phyloP scores from a whole-genome alignment of 1,139 yeast genomes.

The Yamadazyma songkhlaensis region DNA sequence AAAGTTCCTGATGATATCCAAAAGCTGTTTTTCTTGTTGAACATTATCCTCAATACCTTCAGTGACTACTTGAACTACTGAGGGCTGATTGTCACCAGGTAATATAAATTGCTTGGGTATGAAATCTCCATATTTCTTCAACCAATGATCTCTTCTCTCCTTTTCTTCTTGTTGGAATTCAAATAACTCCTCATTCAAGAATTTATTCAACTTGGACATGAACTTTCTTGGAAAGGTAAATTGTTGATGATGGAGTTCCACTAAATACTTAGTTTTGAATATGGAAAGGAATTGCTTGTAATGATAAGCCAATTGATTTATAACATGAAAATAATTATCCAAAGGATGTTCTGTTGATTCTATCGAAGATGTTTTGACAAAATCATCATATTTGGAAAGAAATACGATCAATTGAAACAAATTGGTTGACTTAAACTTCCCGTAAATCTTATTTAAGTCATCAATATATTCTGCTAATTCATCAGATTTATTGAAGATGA shows the following conservation, averaged over 20 bases:
- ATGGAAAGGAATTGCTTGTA: slow-evolving; percentile 34
- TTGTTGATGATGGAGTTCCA: slow-evolving; percentile 41
- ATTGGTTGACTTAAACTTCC: slow-evolving; percentile 22
- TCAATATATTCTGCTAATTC: slow-evolving; percentile 13
- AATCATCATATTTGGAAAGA: slow-evolving; percentile 17
- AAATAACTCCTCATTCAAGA: slow-evolving; percentile 33
- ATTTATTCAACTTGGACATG: slow-evolving; percentile 27
- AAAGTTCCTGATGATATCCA: slow-evolving; percentile 20
- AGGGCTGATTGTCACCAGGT: slow-evolving; percentile 43
- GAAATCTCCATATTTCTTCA: slow-evolving; percentile 38
- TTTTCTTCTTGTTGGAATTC: slow-evolving; percentile 34
- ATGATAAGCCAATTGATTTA: slow-evolving; percentile 33
- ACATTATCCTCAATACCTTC: slow-evolving; percentile 34
- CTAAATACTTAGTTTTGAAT: slow-evolving; percentile 35
- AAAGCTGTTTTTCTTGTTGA: slow-evolving; percentile 22
- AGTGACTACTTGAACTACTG: slow-evolving; percentile 41
- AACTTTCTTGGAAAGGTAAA: slow-evolving; percentile 40
- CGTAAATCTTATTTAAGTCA: slow-evolving; percentile 18
- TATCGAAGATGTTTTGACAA: slow-evolving; percentile 15
- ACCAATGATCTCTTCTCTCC: slow-evolving; percentile 36
- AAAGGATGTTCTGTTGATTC: slow-evolving; percentile 18
- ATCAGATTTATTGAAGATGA: slow-evolving; percentile 18
- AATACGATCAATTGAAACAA: slow-evolving; percentile 26
- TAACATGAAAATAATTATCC: slow-evolving; percentile 22
- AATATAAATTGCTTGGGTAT: slow-evolving; percentile 41